Evolutionary conservation across 2,329 filamentous ascomycete genomes (phyloP).

Genomic region (Monilinia polystroma): DNA sequence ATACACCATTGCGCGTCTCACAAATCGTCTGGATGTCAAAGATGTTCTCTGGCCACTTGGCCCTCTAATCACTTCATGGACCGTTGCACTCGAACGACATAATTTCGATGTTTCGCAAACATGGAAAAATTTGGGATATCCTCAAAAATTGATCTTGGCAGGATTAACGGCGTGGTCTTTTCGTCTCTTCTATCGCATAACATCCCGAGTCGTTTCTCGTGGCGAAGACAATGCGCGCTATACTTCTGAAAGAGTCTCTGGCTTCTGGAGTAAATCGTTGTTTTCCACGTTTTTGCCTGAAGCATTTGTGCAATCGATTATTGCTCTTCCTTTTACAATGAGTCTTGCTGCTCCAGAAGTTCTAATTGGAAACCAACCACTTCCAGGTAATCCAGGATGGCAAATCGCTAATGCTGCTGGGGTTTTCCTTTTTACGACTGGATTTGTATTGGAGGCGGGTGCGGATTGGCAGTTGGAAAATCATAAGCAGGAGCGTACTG

Average conservation of each 20-base stretch:
- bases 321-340: slow-evolving; percentile 25
- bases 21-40: slow-evolving; percentile 25
- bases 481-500: slow-evolving; percentile 13
- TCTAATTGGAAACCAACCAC: slow-evolving; percentile 7
- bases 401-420: slow-evolving; percentile 21
- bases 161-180: slow-evolving; percentile 25
- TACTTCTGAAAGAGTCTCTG: not conserved
- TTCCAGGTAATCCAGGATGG: slow-evolving; percentile 19
- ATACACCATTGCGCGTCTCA: slow-evolving; percentile 22
- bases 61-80: slow-evolving; percentile 25
- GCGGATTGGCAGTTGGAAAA: slow-evolving; percentile 24
- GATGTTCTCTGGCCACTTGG: slow-evolving; percentile 26
- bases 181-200: slow-evolving; percentile 23
- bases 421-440: slow-evolving; percentile 23
- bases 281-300: slow-evolving; percentile 25
- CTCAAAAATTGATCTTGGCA: slow-evolving; percentile 24
- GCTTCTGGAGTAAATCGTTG: slow-evolving; percentile 24
- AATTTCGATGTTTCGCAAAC: slow-evolving; percentile 21
- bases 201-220: slow-evolving; percentile 20
- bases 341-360: slow-evolving; percentile 14
- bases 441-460: slow-evolving; percentile 25
- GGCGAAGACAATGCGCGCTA: slow-evolving; percentile 26
- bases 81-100: slow-evolving; percentile 22
- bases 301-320: slow-evolving; percentile 24
- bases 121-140: slow-evolving; percentile 20